Evolutionary conservation across 768 basidiomycete species (phyloP), one percentile per base, ranked within the genome.

Genomic region (Rhodotorula toruloides): DNA sequence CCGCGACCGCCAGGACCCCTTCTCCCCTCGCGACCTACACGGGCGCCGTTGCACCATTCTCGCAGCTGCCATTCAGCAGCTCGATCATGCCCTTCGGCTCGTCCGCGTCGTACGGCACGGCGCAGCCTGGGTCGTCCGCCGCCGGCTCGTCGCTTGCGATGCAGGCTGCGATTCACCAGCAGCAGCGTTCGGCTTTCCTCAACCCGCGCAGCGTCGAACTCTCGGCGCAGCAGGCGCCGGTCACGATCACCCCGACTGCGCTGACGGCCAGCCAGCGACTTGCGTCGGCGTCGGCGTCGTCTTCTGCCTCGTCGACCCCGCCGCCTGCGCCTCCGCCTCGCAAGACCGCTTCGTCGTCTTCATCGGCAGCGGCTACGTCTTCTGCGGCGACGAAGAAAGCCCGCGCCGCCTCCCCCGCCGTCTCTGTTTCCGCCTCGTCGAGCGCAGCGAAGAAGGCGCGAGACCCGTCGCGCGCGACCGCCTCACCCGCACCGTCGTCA

Each of bases 81-180:
- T 22, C 40, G 27, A 13, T 44, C 6, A 42, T 42, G 39, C 40
- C 55, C 17, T 44, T 47, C 56, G 37, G 56, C 19, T 21, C 3
- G 32, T 14, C 36, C 29, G 29, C 48, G 48, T 40, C 36, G 42
- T 36, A 21, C 46, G 47, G 29, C 49, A 27, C 31, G 6, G 16
- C 47, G 34, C 46, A 43, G 36, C 46, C 31, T 34, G 32, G 31
- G 2, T 1, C 31, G 22, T 36, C 55, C 13, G 44, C 44, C 21
- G 21, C 11, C 10, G 44, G 21, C 27, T 65, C 64, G 37, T 49
- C 64, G 16, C 64, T 65, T 40, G 58, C 58, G 21, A 46, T 65
- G 27, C 64, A 65, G 46, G 42, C 31, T 16, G 50, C 55, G 40
- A 27, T 65, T 37, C 40, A 25, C 25, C 55, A 11, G 27, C 55